These are phyloP conservation scores for Coniella vitis DNA, from an alignment of 2,329 filamentous ascomycete species.

Conservation along the genomic window DNA sequence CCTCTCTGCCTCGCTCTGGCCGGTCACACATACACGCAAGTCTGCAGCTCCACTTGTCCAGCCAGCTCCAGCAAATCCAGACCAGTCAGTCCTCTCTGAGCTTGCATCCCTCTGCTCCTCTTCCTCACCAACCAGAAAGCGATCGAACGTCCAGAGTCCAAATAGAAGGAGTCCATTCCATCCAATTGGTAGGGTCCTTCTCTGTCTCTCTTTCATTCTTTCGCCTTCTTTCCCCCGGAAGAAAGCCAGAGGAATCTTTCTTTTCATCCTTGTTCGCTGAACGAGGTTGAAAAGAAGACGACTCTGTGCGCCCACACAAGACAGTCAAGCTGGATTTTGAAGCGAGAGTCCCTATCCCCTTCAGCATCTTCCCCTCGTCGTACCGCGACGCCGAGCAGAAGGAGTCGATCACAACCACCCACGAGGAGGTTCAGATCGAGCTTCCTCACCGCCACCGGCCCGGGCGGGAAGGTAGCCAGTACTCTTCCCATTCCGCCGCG, in stretches of 20 bases:
- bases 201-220: slow-evolving; percentile 40
- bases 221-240: slow-evolving; percentile 39
- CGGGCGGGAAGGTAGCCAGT: slow-evolving; percentile 91
- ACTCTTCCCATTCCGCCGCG: slow-evolving; percentile 61
- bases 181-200: slow-evolving; percentile 29
- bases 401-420: slow-evolving; percentile 51
- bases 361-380: slow-evolving; percentile 99
- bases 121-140: slow-evolving; percentile 19
- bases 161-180: slow-evolving; percentile 25
- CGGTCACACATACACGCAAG: slow-evolving; percentile 20
- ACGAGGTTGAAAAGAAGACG: slow-evolving; percentile 39
- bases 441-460: slow-evolving; percentile 64
- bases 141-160: slow-evolving; percentile 24
- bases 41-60: slow-evolving; percentile 10
- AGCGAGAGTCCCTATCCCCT: slow-evolving; percentile 97
- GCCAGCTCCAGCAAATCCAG: slow-evolving; percentile 22
- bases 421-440: slow-evolving; percentile 86
- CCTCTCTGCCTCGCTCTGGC: slow-evolving; percentile 14
- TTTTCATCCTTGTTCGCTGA: slow-evolving; percentile 52
- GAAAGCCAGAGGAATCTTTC: slow-evolving; percentile 42
- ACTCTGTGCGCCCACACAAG: slow-evolving; percentile 46
- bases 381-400: slow-evolving; percentile 50
- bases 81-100: slow-evolving; percentile 12
- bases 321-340: slow-evolving; percentile 99
- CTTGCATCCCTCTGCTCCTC: slow-evolving; percentile 8